Percentiles rank a stretch among this genome's conserved stretches.
Evolutionary conservation across 2,329 filamentous ascomycete genomes (phyloP).

Genomic region (Aureobasidium sp.): DNA sequence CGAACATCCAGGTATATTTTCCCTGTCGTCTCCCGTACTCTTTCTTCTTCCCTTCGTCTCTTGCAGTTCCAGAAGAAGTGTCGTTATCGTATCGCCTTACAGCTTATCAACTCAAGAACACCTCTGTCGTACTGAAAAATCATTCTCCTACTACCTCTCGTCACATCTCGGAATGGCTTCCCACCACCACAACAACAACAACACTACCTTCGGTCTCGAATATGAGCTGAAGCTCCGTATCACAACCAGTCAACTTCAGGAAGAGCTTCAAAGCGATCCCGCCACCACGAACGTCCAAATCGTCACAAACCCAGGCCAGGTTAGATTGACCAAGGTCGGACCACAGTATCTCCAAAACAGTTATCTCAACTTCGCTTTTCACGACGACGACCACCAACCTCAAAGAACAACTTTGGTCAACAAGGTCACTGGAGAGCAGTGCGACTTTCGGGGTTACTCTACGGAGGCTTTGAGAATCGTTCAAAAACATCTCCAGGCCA

Average conservation of each 20-base stretch:
- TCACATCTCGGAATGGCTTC: not conserved
- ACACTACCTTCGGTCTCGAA: not conserved
- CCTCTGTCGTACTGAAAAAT: not conserved
- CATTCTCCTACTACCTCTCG: not conserved
- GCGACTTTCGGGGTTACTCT: not conserved
- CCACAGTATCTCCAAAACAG: not conserved
- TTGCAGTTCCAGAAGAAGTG: not conserved
- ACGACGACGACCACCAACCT: not conserved
- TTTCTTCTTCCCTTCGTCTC: not conserved
- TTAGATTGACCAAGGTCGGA: not conserved
- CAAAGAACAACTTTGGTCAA: not conserved
- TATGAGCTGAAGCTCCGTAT: conserved; percentile 1
- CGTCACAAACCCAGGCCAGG: not conserved
- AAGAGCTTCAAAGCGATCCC: not conserved
- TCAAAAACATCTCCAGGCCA: not conserved
- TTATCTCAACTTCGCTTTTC: not conserved
- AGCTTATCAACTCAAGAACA: not conserved
- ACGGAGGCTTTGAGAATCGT: not conserved
- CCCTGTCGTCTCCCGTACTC: not conserved
- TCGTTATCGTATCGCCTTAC: not conserved
- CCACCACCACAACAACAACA: not conserved
- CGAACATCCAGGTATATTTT: not conserved
- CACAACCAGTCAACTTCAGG: not conserved
- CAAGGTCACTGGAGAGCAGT: not conserved
- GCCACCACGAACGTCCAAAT: not conserved